Evolutionary conservation across 2,329 filamentous ascomycete species (phyloP), one percentile per base, ranked within the genome.

Genomic region (Neofusicoccum ribis): DNA sequence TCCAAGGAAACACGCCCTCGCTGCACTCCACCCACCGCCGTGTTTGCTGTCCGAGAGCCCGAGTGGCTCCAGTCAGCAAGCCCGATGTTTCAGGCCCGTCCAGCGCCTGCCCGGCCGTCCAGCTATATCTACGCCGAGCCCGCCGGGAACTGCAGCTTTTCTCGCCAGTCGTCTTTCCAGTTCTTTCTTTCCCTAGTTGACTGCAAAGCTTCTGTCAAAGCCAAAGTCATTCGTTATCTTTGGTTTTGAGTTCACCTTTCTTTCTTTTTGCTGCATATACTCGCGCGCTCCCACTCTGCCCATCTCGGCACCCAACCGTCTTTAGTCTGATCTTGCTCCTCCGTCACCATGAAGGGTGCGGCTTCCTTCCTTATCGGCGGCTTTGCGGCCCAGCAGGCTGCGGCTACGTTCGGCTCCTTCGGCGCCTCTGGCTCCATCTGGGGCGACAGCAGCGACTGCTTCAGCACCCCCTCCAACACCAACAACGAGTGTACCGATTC

Each of bases 401-500:
- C 79, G 69, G 73, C 80, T 52, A 60, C 63, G 31, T 64, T 47
- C 34, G 61, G 50, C 41, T 37, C 51, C 20, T 36, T 23, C 44
- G 59, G 36, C 36, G 39, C 15, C 51, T 46, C n/a, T 23, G 17
- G 17, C 23, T 31, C 60, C 72, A n/a, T 58, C 71, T 89, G 85
- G 83, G 74, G 78, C 67, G 78, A 79, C 66, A 78, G 82, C 68
- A 81, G 82, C 64, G 72, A 77, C 54, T 77, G 82, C 67, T 96
- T 88, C 83, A 82, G 82, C 56, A 89, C 84, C 77, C 92, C 92
- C 12, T 79, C 81, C 66, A 92, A 91, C 84, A 87, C 85, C 73
- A 81, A 92, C 82, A 95, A 95, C 82, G 79, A 89, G 72, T 97
- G 94, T 80, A 87, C 85, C 66, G 76, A 84, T n/a, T 78, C 88